Conservation (phyloP, 768 basidiomycete genomes). For the Rhizopogon vulgaris region DNA sequence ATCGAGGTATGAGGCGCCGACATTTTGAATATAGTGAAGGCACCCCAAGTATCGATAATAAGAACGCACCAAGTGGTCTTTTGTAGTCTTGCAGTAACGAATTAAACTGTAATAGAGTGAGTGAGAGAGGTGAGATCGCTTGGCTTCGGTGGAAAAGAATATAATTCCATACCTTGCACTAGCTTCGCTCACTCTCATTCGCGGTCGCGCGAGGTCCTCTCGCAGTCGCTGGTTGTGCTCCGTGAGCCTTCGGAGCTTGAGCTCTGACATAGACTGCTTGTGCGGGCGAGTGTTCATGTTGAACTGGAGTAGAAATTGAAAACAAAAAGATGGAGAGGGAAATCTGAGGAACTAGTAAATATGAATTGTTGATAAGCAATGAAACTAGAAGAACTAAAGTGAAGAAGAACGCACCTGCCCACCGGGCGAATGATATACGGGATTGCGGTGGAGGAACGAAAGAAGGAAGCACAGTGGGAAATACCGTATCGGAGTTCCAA, state of each 20-base stretch:
- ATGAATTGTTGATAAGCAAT: constrained; percentile 1
- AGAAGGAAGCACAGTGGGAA: constrained; percentile 1
- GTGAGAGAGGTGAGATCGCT: neutral
- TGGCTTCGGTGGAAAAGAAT: neutral
- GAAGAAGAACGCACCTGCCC: constrained; percentile 10
- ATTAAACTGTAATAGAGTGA: constrained; percentile 57
- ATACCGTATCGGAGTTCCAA: constrained; percentile 1
- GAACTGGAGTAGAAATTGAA: constrained; percentile 5
- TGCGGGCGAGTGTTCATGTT: constrained; percentile 71
- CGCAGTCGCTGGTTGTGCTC: constrained; percentile 91
- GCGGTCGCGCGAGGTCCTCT: constrained; percentile 86
- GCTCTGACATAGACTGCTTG: constrained; percentile 96
- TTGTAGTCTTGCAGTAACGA: constrained; percentile 89
- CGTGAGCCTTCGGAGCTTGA: constrained; percentile 87
- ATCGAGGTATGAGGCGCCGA: neutral
- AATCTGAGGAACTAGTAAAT: neutral
- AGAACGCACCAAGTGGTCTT: constrained; percentile 76
- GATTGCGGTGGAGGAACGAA: neutral
- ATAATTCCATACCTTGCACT: constrained; percentile 61
- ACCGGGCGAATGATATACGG: constrained; percentile 1
- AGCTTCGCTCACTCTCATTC: constrained; percentile 89
- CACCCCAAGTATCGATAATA: neutral
- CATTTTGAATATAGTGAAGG: neutral
- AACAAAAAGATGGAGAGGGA: neutral
- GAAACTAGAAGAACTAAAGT: constrained; percentile 10